Conservation (phyloP, 306 rosid species). For the Pachyrhizus erosus region DNA sequence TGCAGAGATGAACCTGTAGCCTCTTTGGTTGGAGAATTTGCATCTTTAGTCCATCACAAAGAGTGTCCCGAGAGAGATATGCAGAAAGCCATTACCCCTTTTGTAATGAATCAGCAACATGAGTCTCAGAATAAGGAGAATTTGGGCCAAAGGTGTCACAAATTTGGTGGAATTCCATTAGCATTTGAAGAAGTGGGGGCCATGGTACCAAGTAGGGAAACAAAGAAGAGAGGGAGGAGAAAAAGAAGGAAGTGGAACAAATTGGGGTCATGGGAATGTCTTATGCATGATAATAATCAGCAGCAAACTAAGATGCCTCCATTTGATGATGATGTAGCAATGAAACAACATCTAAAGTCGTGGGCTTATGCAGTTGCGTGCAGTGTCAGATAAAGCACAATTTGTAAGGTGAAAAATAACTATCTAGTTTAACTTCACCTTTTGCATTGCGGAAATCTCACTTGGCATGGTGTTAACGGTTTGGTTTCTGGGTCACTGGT, state of each 20-base stretch:
- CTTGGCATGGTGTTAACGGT: no score
- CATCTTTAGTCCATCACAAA: neutral
- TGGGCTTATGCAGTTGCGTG: slow-evolving; percentile 85
- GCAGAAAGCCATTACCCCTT: slow-evolving; percentile 30
- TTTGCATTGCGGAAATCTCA: neutral
- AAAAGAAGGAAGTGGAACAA: slow-evolving; percentile 33
- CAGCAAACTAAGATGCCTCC: slow-evolving; percentile 48
- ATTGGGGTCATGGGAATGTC: neutral
- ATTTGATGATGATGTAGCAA: slow-evolving; percentile 58
- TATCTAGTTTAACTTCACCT: neutral
- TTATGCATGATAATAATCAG: neutral
- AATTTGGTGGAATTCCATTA: slow-evolving; percentile 24
- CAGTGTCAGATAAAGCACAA: slow-evolving; percentile 51
- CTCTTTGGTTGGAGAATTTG: slow-evolving; percentile 14
- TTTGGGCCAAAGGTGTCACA: neutral
- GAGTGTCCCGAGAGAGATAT: slow-evolving; percentile 30
- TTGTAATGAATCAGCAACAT: slow-evolving; percentile 20
- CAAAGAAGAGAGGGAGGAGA: slow-evolving; percentile 34
- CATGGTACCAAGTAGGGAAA: neutral
- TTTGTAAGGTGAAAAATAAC: neutral
- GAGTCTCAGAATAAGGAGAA: slow-evolving; percentile 22
- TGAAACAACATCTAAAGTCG: slow-evolving; percentile 75
- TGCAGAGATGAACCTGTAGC: neutral
- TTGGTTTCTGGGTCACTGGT: no score
- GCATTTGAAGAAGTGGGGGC: neutral